Evolutionary conservation across 2,329 filamentous ascomycete species (phyloP).

Genomic region (Alternaria atra): DNA sequence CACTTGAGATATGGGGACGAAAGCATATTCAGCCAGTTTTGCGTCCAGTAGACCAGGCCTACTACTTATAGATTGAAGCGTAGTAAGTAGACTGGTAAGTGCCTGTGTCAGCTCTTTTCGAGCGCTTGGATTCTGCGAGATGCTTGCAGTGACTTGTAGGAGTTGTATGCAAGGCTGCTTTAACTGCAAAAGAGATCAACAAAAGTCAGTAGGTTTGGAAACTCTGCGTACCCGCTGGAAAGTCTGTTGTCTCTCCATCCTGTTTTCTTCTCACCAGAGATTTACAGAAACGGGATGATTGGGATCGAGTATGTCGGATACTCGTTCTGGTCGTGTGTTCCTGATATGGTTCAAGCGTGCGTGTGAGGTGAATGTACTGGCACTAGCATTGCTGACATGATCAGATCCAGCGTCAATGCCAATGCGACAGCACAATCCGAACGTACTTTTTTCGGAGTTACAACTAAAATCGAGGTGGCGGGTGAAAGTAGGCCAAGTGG

Average conservation of each 20-base stretch:
- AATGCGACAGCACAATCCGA: neutral
- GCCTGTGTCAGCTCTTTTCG: conserved; percentile 58
- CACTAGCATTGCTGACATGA: neutral
- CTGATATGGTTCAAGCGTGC: neutral
- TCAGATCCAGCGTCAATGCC: neutral
- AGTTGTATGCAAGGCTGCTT: conserved; percentile 68
- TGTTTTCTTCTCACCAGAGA: neutral
- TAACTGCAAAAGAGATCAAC: conserved; percentile 53
- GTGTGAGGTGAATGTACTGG: neutral
- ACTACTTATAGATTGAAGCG: conserved; percentile 47
- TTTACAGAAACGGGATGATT: neutral
- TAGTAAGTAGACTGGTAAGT: conserved; percentile 57
- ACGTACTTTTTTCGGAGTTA: neutral
- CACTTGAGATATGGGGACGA: conserved; percentile 90
- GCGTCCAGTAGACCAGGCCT: conserved; percentile 68
- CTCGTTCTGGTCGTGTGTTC: neutral
- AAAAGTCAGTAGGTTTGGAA: neutral
- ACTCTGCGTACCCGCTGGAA: conserved; percentile 49
- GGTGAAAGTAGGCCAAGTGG: neutral
- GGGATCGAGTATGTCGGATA: neutral
- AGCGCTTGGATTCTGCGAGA: conserved; percentile 58
- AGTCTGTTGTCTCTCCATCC: conserved; percentile 50
- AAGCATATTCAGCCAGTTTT: conserved; percentile 91
- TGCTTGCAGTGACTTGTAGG: conserved; percentile 62
- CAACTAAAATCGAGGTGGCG: neutral